Conservation (phyloP, 106 monocot genomes). For the Acorus gramineus region DNA sequence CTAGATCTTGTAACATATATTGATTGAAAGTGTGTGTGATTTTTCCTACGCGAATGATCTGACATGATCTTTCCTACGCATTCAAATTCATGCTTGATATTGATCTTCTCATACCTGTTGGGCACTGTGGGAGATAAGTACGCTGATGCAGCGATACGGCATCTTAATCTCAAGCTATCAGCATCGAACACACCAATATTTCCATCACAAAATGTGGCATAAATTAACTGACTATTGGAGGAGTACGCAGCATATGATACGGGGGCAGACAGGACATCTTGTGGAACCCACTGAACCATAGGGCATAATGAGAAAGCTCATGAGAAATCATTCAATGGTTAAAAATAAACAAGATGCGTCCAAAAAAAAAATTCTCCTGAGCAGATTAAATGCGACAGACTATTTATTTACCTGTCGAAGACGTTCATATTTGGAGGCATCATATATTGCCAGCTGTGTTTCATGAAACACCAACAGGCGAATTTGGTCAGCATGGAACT, state of each 20-base stretch:
- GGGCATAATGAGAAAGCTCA: neutral
- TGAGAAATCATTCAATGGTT: neutral
- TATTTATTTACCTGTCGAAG: slow-evolving; percentile 26
- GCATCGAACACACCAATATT: slow-evolving; percentile 42
- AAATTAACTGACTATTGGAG: slow-evolving; percentile 44
- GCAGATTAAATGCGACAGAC: neutral
- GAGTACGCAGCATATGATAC: slow-evolving; percentile 42
- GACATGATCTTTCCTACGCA: no score
- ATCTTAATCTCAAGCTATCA: slow-evolving; percentile 42
- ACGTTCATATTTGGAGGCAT: slow-evolving; percentile 35
- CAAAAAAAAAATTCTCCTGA: no score
- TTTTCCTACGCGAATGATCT: no score
- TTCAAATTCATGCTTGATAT: no score
- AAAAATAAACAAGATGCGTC: no score
- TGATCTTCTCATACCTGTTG: slow-evolving; percentile 28
- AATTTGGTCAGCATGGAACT: slow-evolving; percentile 48
- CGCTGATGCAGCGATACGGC: slow-evolving; percentile 37
- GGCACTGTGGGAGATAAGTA: slow-evolving; percentile 17
- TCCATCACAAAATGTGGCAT: slow-evolving; percentile 41
- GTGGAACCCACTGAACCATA: slow-evolving; percentile 37
- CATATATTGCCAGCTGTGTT: slow-evolving; percentile 51
- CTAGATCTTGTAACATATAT: no score
- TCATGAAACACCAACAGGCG: slow-evolving; percentile 43
- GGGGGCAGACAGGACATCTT: slow-evolving; percentile 29
- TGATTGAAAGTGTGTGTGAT: no score